Percentiles rank a stretch among this genome's conserved stretches.
phyloP scores from a whole-genome alignment of 305 asterid genomes.

The Rubia balearica region DNA sequence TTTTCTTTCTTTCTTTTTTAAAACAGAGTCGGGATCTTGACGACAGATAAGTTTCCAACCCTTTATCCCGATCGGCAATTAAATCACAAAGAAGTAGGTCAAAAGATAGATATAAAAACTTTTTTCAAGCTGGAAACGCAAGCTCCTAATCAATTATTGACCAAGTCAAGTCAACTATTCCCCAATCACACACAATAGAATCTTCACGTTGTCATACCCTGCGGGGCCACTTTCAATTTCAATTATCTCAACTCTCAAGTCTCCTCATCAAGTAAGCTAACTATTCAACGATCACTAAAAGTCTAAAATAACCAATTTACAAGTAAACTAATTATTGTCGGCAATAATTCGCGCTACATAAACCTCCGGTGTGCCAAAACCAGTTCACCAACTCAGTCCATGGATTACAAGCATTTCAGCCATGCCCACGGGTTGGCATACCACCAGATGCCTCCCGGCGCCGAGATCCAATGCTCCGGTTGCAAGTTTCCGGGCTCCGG shows the following conservation, averaged over 20 bases:
- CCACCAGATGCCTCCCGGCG: constrained; percentile 45
- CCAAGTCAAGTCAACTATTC: constrained; percentile 5
- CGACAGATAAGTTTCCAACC: too few species aligned
- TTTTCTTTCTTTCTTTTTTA: too few species aligned
- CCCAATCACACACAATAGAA: not conserved
- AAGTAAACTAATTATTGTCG: too few species aligned
- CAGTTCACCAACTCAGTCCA: constrained; percentile 2
- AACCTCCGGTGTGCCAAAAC: not conserved
- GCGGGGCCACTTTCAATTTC: not conserved
- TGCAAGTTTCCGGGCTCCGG: constrained; percentile 50
- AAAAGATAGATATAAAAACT: too few species aligned
- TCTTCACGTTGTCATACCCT: not conserved
- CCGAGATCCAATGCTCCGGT: constrained; percentile 50
- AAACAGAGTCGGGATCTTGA: too few species aligned
- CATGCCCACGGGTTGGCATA: constrained; percentile 48
- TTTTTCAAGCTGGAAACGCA: not conserved
- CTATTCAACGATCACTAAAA: not conserved
- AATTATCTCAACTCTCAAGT: not conserved
- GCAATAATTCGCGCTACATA: not conserved
- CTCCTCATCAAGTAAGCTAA: not conserved
- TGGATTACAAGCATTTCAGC: constrained; percentile 70
- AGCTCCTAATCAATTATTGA: not conserved
- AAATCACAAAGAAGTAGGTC: too few species aligned
- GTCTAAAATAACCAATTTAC: not conserved
- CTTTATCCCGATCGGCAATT: too few species aligned